Conservation (phyloP, 2,329 filamentous ascomycete species). For the Apiospora pterosperma region DNA sequence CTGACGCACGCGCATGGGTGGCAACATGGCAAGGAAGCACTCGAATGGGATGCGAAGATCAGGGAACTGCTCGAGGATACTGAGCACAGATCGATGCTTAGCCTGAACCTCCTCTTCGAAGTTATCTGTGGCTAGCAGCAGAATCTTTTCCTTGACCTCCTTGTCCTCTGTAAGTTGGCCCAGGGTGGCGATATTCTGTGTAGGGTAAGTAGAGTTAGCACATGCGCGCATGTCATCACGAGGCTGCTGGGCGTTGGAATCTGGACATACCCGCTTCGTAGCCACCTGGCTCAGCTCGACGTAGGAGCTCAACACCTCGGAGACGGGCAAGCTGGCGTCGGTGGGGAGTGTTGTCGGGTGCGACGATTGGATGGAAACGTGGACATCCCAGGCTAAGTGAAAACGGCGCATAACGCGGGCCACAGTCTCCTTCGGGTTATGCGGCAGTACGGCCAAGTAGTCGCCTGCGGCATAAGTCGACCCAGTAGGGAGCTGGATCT, state of each 20-base stretch:
- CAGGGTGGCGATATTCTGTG: slow-evolving; percentile 36
- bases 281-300: slow-evolving; percentile 72
- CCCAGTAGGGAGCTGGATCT: slow-evolving; percentile 63
- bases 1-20: slow-evolving; percentile 74
- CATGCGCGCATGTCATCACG: no score
- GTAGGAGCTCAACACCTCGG: slow-evolving; percentile 64
- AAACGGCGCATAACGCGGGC: slow-evolving; percentile 64
- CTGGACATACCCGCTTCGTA: slow-evolving; percentile 56
- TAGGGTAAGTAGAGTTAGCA: slow-evolving; percentile 10
- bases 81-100: slow-evolving; percentile 63
- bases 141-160: slow-evolving; percentile 35
- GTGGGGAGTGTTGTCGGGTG: slow-evolving; percentile 52
- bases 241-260: no score
- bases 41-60: slow-evolving; percentile 59
- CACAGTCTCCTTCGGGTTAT: slow-evolving; percentile 63
- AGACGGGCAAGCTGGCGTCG: slow-evolving; percentile 54
- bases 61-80: slow-evolving; percentile 64
- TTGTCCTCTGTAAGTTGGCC: slow-evolving; percentile 23
- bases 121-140: slow-evolving; percentile 40
- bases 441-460: slow-evolving; percentile 70
- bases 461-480: slow-evolving; percentile 70
- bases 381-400: slow-evolving; percentile 64
- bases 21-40: slow-evolving; percentile 67
- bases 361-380: slow-evolving; percentile 56
- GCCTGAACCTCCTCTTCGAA: slow-evolving; percentile 46